These are phyloP conservation scores for Talaromyces sp. DNA, from an alignment of 2,329 filamentous ascomycete species.

Conservation along the genomic window DNA sequence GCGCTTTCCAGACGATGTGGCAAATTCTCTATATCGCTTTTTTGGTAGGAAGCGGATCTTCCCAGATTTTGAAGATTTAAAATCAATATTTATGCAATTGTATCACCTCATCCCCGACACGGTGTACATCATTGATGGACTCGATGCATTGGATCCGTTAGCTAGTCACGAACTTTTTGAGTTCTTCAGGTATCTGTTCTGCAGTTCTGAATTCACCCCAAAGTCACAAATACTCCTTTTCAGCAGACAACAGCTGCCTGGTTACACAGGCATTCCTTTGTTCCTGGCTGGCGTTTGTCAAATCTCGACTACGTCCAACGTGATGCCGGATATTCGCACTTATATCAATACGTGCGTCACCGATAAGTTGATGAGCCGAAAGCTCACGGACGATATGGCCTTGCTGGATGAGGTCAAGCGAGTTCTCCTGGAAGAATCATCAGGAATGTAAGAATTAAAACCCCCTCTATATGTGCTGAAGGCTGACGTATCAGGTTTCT, in stretches of 20 bases:
- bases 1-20: background rate
- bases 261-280: constrained; percentile 20
- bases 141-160: background rate
- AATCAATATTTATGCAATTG: background rate
- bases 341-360: constrained; percentile 22
- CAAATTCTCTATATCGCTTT: background rate
- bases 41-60: background rate
- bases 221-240: constrained; percentile 19
- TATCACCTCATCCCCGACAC: background rate
- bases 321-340: constrained; percentile 21
- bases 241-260: constrained; percentile 24
- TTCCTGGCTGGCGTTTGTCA: constrained; percentile 19
- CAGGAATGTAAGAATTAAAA: constrained; percentile 9
- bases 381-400: constrained; percentile 20
- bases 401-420: constrained; percentile 11
- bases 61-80: constrained; percentile 4
- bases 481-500: constrained; percentile 22
- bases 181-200: background rate
- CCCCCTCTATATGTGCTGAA: background rate
- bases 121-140: constrained; percentile 3
- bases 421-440: constrained; percentile 10
- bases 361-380: constrained; percentile 21
- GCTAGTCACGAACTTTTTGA: background rate
- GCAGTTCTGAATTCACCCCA: background rate
- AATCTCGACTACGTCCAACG: constrained; percentile 22